Evolutionary conservation across 1,284 basidiomycete species (phyloP), one percentile per base, ranked within the genome.

Genomic region (Coniferiporia sulphurascens): DNA sequence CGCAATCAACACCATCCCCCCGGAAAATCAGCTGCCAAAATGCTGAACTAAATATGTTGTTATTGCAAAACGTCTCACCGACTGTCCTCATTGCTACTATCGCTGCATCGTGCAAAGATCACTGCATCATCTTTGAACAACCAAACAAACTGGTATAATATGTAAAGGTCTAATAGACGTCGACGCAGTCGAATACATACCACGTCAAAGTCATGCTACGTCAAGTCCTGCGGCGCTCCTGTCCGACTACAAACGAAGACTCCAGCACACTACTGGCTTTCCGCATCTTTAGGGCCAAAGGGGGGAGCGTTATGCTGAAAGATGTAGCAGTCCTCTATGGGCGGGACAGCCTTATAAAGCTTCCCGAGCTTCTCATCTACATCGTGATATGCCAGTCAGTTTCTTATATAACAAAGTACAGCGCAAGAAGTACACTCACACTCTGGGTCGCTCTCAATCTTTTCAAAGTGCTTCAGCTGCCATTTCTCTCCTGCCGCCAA

Each of bases 381-480:
- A 46, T n/a, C 44, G 17, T 17, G 15, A 7, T 41, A 10, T 17
- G 17, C 36, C n/a, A 60, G 4, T n/a, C 10, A 46, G 34, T 54
- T 56, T 13, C 3, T 4, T 27, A 27, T 52, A 32, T 17, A 12
- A 66, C 45, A 60, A 46, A 44, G 36, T 50, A 52, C 15, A 44
- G 45, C 48, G 43, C 44, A n/a, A 49, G 10, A 34, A 27, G 35
- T 34, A 41, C 12, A 77, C 84, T 74, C 70, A 87, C 92, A 95
- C 41, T 82, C 74, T 17, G 84, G 77, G 70, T 95, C 91, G 35
- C 74, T 78, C 15, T 86, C 85, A 34, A 87, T 72, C 66, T 84
- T 81, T 36, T 75, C 74, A 68, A 95, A 95, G 68, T 92, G 88
- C 72, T 85, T 87, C 65, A 90, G 73, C 66, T 83, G 70, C 92